These are phyloP conservation scores for Coemansia nantahalensis DNA, from an alignment of 192 early-diverging fungal genomes.

Conservation along the genomic window DNA sequence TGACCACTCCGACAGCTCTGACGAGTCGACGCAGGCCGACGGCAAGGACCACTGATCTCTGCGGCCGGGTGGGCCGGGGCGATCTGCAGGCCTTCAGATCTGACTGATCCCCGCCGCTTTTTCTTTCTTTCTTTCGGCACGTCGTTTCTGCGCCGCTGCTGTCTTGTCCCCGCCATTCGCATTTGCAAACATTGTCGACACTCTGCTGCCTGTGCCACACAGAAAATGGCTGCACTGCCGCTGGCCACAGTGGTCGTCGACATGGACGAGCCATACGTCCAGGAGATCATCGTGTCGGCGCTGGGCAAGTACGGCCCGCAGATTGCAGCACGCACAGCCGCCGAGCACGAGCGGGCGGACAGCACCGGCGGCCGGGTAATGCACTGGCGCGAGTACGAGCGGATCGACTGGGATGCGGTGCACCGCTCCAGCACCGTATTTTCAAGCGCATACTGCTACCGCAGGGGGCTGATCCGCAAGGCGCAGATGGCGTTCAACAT, in stretches of 20 bases:
- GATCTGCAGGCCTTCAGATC: too few relatives aligned
- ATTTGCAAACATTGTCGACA: slow-evolving; percentile 5
- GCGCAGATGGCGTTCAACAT: slow-evolving; percentile 65
- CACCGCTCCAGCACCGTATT: slow-evolving; percentile 33
- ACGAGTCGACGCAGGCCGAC: too few relatives aligned
- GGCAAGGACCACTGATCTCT: too few relatives aligned
- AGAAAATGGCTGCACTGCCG: slow-evolving; percentile 1
- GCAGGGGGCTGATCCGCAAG: slow-evolving; percentile 68
- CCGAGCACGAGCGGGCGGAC: not conserved
- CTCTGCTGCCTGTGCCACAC: not conserved
- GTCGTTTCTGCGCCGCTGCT: too few relatives aligned
- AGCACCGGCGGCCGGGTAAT: slow-evolving; percentile 12
- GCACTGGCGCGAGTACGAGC: slow-evolving; percentile 68
- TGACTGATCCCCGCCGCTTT: not conserved
- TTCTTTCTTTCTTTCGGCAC: not conserved
- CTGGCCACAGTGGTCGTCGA: slow-evolving; percentile 36
- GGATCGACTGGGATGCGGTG: slow-evolving; percentile 58
- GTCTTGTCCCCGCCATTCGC: too few relatives aligned
- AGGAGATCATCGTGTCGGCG: slow-evolving; percentile 21
- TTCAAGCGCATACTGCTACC: slow-evolving; percentile 61
- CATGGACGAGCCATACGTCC: slow-evolving; percentile 56
- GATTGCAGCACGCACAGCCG: slow-evolving; percentile 3
- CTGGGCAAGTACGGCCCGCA: slow-evolving; percentile 25
- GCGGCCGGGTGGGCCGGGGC: too few relatives aligned
- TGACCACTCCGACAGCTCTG: not conserved